These are phyloP conservation scores for Xylaria sp. DNA, from an alignment of 2,329 filamentous ascomycete genomes.

Conservation along the genomic window DNA sequence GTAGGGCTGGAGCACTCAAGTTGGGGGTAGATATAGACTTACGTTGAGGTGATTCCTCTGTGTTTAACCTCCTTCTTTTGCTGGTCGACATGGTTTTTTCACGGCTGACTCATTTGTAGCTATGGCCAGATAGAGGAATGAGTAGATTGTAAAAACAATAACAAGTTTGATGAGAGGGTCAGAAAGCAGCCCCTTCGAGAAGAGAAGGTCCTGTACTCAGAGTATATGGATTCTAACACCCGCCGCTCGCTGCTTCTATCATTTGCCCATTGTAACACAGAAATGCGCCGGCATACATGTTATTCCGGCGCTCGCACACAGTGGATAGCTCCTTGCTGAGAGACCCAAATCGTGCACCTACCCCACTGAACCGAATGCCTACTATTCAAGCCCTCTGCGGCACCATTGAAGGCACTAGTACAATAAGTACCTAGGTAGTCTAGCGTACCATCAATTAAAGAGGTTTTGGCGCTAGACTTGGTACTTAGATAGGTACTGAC, in stretches of 20 bases:
- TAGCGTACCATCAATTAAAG: constrained; percentile 11
- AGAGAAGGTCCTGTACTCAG: too few relatives aligned
- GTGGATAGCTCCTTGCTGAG: not conserved
- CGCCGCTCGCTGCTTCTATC: not conserved
- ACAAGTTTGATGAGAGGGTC: too few relatives aligned
- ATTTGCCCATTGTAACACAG: not conserved
- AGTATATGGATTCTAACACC: not conserved
- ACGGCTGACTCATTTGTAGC: not conserved
- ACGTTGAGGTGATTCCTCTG: constrained; percentile 51
- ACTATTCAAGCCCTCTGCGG: not conserved
- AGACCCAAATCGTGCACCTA: not conserved
- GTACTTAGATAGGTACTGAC: too few relatives aligned
- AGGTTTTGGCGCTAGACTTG: not conserved
- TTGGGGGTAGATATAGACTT: constrained; percentile 36
- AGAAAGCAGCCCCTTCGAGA: too few relatives aligned
- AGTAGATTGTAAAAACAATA: too few relatives aligned
- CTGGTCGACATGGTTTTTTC: constrained; percentile 47
- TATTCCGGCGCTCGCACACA: constrained; percentile 2
- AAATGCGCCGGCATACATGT: not conserved
- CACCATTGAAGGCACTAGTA: not conserved
- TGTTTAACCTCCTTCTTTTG: constrained; percentile 58
- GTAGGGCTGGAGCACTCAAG: not conserved
- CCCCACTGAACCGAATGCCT: not conserved
- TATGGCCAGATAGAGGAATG: too few relatives aligned
- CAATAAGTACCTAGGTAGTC: too few relatives aligned